These are phyloP conservation scores for Nothophytophthora sp. DNA, from an alignment of 352 stramenopile genomes.

Conservation along the genomic window DNA sequence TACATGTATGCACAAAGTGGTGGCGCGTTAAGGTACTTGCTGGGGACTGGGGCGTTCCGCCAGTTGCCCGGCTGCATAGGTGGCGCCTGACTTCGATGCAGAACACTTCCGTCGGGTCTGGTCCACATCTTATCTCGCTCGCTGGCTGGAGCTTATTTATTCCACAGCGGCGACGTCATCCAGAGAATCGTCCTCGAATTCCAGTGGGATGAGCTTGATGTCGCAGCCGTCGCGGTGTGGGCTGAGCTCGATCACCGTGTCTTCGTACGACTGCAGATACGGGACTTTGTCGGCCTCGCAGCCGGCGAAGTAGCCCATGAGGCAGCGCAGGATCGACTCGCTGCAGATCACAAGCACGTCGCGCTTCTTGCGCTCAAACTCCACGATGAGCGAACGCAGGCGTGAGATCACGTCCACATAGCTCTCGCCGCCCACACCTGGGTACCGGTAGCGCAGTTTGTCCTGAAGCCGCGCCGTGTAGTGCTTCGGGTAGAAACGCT, in stretches of 20 bases:
- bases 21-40: constrained; percentile 3
- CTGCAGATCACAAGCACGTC: constrained; percentile 87
- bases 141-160: constrained; percentile 12
- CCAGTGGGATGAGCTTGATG: constrained; percentile 80
- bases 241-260: constrained; percentile 78
- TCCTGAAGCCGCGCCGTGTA: constrained; percentile 84
- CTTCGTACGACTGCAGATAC: constrained; percentile 64
- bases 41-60: constrained; percentile 4
- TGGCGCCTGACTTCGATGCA: constrained; percentile 12
- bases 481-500: constrained; percentile 86
- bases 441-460: constrained; percentile 91
- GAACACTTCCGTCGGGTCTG: neutral
- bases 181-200: constrained; percentile 42
- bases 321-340: constrained; percentile 75
- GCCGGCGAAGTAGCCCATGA: constrained; percentile 84
- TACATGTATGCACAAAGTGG: constrained; percentile 24
- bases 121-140: constrained; percentile 1
- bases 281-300: constrained; percentile 72
- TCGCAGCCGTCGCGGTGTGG: constrained; percentile 85
- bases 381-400: constrained; percentile 90
- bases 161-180: constrained; percentile 17
- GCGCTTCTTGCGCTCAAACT: constrained; percentile 91
- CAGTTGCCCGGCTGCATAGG: constrained; percentile 17
- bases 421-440: constrained; percentile 90
- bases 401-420: constrained; percentile 95